Percentiles rank a stretch among this genome's conserved stretches.
Conservation (phyloP, 2,329 filamentous ascomycete genomes). For the Fusarium armeniacum region DNA sequence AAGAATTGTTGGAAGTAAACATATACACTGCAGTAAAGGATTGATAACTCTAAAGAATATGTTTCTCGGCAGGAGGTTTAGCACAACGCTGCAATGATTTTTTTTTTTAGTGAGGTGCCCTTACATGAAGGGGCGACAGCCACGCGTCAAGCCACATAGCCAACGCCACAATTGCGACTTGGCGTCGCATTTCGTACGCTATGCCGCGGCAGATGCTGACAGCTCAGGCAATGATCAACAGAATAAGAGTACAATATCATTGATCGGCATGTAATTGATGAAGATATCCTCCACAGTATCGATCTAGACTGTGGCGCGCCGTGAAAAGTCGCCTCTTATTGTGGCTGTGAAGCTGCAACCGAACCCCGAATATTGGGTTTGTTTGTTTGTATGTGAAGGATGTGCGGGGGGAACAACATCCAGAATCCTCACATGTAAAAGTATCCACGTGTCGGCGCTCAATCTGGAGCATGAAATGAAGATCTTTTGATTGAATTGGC, state of each 20-base stretch:
- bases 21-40: background rate
- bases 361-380: constrained; percentile 7
- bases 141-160: constrained; percentile 40
- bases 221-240: constrained; percentile 38
- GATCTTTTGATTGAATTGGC: constrained; percentile 34
- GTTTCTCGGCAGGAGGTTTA: constrained; percentile 6
- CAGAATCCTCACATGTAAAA: constrained; percentile 32
- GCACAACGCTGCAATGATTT: background rate
- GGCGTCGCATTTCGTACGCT: constrained; percentile 2
- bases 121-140: constrained; percentile 31
- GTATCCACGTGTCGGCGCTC: constrained; percentile 40
- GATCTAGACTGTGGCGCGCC: constrained; percentile 40
- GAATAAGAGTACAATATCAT: constrained; percentile 18
- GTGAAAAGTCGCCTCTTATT: constrained; percentile 30
- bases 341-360: constrained; percentile 35
- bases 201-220: constrained; percentile 4
- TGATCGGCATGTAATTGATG: constrained; percentile 18
- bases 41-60: constrained; percentile 3
- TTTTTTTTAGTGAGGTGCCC: background rate
- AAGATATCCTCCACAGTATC: constrained; percentile 3
- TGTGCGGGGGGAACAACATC: constrained; percentile 17
- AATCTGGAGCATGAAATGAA: constrained; percentile 34
- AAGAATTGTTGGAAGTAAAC: background rate
- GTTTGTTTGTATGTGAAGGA: constrained; percentile 7
- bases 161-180: constrained; percentile 16